These are phyloP conservation scores for Candida tammaniensis DNA, from an alignment of 805 yeast genomes.

Conservation along the genomic window DNA sequence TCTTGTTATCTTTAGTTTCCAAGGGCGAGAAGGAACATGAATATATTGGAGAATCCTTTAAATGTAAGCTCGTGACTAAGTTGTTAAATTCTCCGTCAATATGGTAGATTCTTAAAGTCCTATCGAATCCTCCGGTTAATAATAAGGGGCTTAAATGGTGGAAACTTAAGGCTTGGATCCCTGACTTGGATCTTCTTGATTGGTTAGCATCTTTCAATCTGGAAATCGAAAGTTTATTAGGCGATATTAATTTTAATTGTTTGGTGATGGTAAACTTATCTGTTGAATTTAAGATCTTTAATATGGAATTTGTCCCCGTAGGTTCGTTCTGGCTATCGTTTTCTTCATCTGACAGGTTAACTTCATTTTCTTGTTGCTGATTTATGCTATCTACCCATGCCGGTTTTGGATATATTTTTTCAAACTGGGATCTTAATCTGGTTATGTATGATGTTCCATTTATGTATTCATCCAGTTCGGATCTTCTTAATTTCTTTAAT, in stretches of 20 bases:
- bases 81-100: slow-evolving; percentile 84
- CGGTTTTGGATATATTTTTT: slow-evolving; percentile 77
- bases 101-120: slow-evolving; percentile 81
- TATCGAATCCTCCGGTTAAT: slow-evolving; percentile 89
- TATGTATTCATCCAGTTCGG: slow-evolving; percentile 51
- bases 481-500: slow-evolving; percentile 66
- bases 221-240: slow-evolving; percentile 69
- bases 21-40: slow-evolving; percentile 60
- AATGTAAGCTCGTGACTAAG: slow-evolving; percentile 76
- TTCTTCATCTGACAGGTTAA: slow-evolving; percentile 20
- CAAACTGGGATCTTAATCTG: slow-evolving; percentile 70
- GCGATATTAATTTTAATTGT: slow-evolving; percentile 58
- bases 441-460: slow-evolving; percentile 59
- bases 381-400: slow-evolving; percentile 59
- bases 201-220: slow-evolving; percentile 85
- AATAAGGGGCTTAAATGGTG: slow-evolving; percentile 82
- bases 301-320: slow-evolving; percentile 28
- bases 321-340: slow-evolving; percentile 18
- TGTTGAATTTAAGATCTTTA: slow-evolving; percentile 29
- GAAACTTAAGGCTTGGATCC: slow-evolving; percentile 81
- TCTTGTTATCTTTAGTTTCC: slow-evolving; percentile 22
- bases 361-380: slow-evolving; percentile 31
- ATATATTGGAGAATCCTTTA: slow-evolving; percentile 77
- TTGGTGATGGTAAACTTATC: slow-evolving; percentile 41
- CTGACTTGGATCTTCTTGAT: slow-evolving; percentile 66